Percentiles rank a stretch among this genome's conserved stretches.
Evolutionary conservation across 164 flowering plant genomes (phyloP).

Genomic region (Chimonanthus salicifolius): DNA sequence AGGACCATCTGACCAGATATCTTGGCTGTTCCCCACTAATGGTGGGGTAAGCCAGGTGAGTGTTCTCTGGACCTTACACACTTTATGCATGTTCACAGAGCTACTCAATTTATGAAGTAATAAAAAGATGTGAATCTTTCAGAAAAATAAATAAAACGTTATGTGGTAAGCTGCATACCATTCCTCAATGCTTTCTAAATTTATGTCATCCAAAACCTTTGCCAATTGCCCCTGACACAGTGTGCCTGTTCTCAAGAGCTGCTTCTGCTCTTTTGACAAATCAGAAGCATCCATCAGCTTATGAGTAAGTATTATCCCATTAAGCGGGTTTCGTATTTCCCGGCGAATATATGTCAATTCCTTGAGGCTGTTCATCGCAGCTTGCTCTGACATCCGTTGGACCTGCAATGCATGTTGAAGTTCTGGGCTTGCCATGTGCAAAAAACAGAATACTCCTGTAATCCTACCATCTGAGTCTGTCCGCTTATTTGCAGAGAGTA

Average conservation of each 20-base stretch:
- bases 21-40: not conserved
- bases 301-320: slow-evolving; percentile 45
- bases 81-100: not conserved
- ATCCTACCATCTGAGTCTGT: slow-evolving; percentile 46
- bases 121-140: not conserved
- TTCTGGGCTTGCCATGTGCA: slow-evolving; percentile 72
- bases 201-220: slow-evolving; percentile 51
- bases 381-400: slow-evolving; percentile 60
- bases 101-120: not conserved
- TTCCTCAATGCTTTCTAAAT: slow-evolving; percentile 62
- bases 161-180: slow-evolving; percentile 36
- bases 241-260: slow-evolving; percentile 34
- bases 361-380: slow-evolving; percentile 46
- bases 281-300: slow-evolving; percentile 46
- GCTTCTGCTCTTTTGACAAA: slow-evolving; percentile 47
- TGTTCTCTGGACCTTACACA: not conserved
- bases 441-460: slow-evolving; percentile 60
- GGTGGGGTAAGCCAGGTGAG: not conserved
- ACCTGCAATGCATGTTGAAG: slow-evolving; percentile 62
- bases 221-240: slow-evolving; percentile 56
- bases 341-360: slow-evolving; percentile 51
- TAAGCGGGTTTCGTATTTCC: slow-evolving; percentile 52
- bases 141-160: not conserved
- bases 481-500: slow-evolving; percentile 56
- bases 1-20: not conserved